Base-by-base conservation (phyloP, 2,329 filamentous ascomycete genomes). In the Cucurbitaria berberidis region DNA sequence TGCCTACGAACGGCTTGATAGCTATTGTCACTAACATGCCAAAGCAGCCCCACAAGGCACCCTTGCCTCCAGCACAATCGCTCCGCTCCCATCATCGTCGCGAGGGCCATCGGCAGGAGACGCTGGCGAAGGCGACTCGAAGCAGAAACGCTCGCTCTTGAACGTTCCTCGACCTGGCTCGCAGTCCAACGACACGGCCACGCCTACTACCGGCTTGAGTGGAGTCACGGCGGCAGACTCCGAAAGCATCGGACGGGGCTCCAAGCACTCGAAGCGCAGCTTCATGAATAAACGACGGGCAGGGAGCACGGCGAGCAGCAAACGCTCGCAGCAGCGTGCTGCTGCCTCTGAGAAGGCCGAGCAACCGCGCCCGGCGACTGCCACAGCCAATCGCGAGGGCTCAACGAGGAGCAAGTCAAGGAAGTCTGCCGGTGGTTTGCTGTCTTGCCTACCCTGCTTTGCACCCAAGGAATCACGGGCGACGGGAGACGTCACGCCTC, bases 401-500 rank as follows among this genome's bases (percentile, higher is more conserved):
- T 73, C 71, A 41, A 69, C 66, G 60, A 59, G 77, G 53, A 74
- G 72, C 53, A 65, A 77, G 59, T 65, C 70, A 38, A 79, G 78
- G 65, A 76, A 76, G 32, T n/a, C 30, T n/a, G 70, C 73, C 13
- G 64, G 63, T 19, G 69, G 70, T 15, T 62, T 81, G 27, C 63
- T 81, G 10, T 70, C 77, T 11, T 81, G 90, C 48, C 79, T 91
- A 53, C 85, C 82, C 55, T 91, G 88, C 77, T 90, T 88, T 72
- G 81, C 85, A 35, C 85, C 86, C 44, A 86, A 88, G 57, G 81
- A 84, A 59, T 81, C 82, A 15, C 82, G 84, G 39, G 30, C 59
- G 8, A 29, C 51, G 0, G 63, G 55, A 26, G 68, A 74, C 40
- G 61, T 62, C n/a, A 60, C 84, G 52, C 81, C 84, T 34, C 77